phyloP scores from a whole-genome alignment of 2,329 filamentous ascomycete species.

The Verticillium zaregamsianum region DNA sequence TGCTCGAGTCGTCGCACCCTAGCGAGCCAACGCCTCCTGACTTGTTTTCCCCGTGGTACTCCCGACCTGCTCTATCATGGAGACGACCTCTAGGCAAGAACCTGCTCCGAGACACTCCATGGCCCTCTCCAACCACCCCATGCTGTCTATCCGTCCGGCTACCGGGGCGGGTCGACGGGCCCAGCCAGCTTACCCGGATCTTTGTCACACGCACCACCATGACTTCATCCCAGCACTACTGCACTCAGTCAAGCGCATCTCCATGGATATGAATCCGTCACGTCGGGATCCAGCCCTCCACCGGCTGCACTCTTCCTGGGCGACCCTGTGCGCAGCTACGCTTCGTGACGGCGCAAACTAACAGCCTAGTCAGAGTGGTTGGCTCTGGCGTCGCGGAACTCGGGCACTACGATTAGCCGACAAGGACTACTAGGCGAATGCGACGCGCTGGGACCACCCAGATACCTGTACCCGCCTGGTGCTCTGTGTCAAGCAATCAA shows the following conservation, averaged over 20 bases:
- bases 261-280: background rate
- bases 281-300: background rate
- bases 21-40: background rate
- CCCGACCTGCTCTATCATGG: background rate
- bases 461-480: background rate
- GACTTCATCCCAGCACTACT: background rate
- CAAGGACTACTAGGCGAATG: background rate
- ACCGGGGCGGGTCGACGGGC: background rate
- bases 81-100: background rate
- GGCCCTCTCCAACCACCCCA: too few species aligned
- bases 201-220: background rate
- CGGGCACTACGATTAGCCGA: background rate
- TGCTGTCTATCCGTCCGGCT: background rate
- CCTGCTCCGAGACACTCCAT: too few species aligned
- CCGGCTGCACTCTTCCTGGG: background rate
- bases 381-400: background rate
- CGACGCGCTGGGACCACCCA: background rate
- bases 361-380: background rate
- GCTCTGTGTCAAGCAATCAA: background rate
- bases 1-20: background rate
- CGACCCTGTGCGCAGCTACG: background rate
- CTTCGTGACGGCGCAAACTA: background rate
- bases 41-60: background rate
- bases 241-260: background rate
- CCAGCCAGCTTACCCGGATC: background rate